Evolutionary conservation across 176 grass and related monocot species (phyloP), one percentile per base, ranked within the genome.

Genomic region (Pharus latifolius): DNA sequence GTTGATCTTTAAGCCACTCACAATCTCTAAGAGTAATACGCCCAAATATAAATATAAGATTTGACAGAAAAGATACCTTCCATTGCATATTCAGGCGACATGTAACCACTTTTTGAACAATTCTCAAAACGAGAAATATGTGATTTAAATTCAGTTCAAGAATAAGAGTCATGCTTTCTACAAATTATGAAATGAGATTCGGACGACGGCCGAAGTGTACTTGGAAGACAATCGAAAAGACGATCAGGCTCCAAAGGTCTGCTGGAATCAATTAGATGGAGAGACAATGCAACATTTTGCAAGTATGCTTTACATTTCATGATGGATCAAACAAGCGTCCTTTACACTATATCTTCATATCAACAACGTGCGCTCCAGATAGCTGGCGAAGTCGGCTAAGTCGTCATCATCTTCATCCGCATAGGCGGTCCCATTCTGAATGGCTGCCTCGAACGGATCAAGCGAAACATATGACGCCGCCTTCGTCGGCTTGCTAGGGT

Each of bases 201-300:
- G 32, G 90, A 85, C 0, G 87, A 90, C 10, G 89, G 95, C 60
- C 90, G 71, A 48, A 87, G 81, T 3, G 90, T 75, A 52, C 90
- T 92, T 26, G 95, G 95, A 71, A 99, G 85, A 74, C 84, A 94
- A 24, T 93, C 90, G 22, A 99, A 94, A 74, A 99, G 90, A 48
- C 79, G 88, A 38, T 99, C 95, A 38, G 95, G 95, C 79, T 93
- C 90, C 10, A 99, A 80, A 6, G 95, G 84, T 67, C 94, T 99
- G 82, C 95, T 99, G 80, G 11, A 80, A 66, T 28, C 26, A 70
- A 22, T 70, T 20, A 60, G 3, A 60, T 69, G 10, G 11, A 20
- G 12, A 10, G 14, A 48, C 2, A 61, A 52, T 42, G 63, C 24
- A 63, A 41, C n/a, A n/a, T n/a, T n/a, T n/a, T n/a, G n/a, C n/a